Conservation (phyloP, 768 basidiomycete genomes). For the Phylloporus sp. region DNA sequence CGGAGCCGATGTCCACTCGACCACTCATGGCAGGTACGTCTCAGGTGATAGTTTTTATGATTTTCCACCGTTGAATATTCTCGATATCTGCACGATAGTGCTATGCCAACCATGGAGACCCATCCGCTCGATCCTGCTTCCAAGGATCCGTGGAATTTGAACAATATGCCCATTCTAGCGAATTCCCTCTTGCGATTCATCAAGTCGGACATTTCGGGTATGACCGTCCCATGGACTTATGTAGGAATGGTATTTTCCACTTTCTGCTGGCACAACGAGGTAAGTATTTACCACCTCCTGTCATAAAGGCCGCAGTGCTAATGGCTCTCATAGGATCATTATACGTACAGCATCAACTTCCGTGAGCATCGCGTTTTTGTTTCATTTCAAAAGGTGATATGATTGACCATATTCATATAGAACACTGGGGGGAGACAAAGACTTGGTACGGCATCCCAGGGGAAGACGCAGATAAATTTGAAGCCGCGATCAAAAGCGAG, state of each 20-base stretch:
- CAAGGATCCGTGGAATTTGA: conserved; percentile 94
- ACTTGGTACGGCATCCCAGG: conserved; percentile 99
- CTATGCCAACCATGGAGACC: conserved; percentile 93
- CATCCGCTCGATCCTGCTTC: conserved; percentile 86
- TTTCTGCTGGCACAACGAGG: conserved; percentile 99
- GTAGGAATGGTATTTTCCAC: conserved; percentile 99
- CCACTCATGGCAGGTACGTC: conserved; percentile 90
- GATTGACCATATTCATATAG: conserved; percentile 40
- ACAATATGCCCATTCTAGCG: conserved; percentile 90
- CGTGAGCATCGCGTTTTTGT: conserved; percentile 49
- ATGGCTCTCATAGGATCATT: conserved; percentile 70
- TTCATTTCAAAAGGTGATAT: conserved; percentile 19
- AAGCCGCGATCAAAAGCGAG: conserved; percentile 90
- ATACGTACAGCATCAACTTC: conserved; percentile 94
- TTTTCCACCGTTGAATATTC: conserved; percentile 28
- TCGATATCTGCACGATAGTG: conserved; percentile 44
- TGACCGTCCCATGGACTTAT: conserved; percentile 99
- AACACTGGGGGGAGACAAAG: conserved; percentile 99
- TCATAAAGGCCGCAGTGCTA: conserved; percentile 20
- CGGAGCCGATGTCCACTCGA: conserved; percentile 98
- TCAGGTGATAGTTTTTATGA: conserved; percentile 6
- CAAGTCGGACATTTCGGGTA: conserved; percentile 98
- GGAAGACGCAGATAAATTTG: conserved; percentile 93
- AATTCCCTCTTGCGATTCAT: conserved; percentile 95
- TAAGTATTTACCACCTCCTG: conserved; percentile 32